These are phyloP conservation scores for Paragyromitra xinjiangensis DNA, from an alignment of 495 filamentous ascomycete genomes.

Conservation along the genomic window DNA sequence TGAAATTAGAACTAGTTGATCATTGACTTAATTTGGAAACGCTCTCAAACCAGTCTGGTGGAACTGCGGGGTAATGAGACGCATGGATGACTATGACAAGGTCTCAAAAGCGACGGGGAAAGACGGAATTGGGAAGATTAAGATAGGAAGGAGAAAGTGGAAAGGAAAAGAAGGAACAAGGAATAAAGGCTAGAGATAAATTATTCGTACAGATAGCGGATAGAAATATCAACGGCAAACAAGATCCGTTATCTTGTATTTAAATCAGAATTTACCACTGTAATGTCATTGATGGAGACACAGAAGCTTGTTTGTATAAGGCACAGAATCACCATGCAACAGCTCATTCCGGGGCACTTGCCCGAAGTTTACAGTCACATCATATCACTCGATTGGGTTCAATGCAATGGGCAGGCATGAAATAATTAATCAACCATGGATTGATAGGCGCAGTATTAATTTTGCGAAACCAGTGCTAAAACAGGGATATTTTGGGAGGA, in stretches of 20 bases:
- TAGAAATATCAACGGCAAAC: neutral
- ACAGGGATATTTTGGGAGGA: neutral
- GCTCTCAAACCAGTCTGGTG: conserved; percentile 15
- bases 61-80: conserved; percentile 37
- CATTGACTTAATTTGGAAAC: neutral
- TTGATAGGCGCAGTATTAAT: neutral
- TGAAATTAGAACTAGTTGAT: too few relatives aligned
- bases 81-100: neutral
- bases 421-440: conserved; percentile 15
- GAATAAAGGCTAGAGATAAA: neutral
- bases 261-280: neutral
- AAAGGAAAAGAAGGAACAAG: neutral
- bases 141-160: conserved; percentile 17
- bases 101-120: neutral
- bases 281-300: neutral
- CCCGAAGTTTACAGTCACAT: conserved; percentile 3
- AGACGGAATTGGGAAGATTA: neutral
- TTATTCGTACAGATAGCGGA: too few relatives aligned
- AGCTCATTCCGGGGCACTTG: neutral
- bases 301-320: conserved; percentile 22
- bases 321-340: conserved; percentile 1
- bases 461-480: neutral
- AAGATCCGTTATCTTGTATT: too few relatives aligned
- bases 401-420: neutral
- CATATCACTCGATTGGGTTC: conserved; percentile 22